phyloP scores from a whole-genome alignment of 2,329 filamentous ascomycete genomes.

The Pseudopithomyces chartarum region DNA sequence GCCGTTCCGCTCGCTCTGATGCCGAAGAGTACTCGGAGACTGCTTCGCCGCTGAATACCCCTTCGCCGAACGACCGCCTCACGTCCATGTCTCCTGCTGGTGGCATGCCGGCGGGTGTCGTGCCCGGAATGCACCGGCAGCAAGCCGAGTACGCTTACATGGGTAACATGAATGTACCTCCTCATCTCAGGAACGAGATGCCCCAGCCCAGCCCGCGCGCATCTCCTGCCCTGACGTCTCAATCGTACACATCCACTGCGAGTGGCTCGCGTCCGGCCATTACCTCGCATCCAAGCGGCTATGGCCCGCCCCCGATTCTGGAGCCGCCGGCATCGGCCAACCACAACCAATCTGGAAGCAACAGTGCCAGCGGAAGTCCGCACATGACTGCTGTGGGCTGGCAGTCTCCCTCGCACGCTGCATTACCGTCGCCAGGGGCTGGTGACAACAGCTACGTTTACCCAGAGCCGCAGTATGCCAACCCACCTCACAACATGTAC shows the following conservation, averaged over 20 bases:
- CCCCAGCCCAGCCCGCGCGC: conserved; percentile 71
- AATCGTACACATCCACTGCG: conserved; percentile 63
- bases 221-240: conserved; percentile 66
- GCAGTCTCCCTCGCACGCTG: conserved; percentile 81
- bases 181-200: conserved; percentile 79
- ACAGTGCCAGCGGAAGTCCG: conserved; percentile 79
- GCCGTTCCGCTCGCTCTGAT: conserved; percentile 66
- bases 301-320: conserved; percentile 81
- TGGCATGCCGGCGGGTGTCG: conserved; percentile 67
- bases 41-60: conserved; percentile 76
- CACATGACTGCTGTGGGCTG: conserved; percentile 83
- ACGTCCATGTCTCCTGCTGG: conserved; percentile 80
- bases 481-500: conserved; percentile 67
- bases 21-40: conserved; percentile 73
- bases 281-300: conserved; percentile 84
- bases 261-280: conserved; percentile 60
- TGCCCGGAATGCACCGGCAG: conserved; percentile 71
- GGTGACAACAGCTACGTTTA: conserved; percentile 78
- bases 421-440: conserved; percentile 72
- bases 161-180: conserved; percentile 77
- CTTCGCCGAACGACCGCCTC: conserved; percentile 79
- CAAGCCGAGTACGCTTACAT: conserved; percentile 76
- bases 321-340: conserved; percentile 81
- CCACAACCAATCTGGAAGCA: conserved; percentile 65
- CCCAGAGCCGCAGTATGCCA: conserved; percentile 71